Percentiles rank a stretch among this genome's conserved stretches.
These are phyloP conservation scores for Aspergillus jensenii DNA, from an alignment of 2,329 filamentous ascomycete genomes.

Conservation along the genomic window DNA sequence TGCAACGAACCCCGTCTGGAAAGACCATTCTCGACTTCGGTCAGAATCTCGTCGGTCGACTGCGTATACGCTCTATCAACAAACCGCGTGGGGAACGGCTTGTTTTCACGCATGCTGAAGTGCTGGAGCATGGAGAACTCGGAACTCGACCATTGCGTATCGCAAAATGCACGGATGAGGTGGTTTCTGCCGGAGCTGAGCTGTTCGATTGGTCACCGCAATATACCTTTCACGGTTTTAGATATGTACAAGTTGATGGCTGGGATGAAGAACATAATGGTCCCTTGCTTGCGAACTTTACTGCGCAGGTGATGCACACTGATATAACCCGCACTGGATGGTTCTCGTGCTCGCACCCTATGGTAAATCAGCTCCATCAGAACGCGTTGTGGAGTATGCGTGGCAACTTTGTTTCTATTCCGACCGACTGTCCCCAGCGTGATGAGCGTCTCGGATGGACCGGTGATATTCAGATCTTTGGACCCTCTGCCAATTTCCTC, in stretches of 20 bases:
- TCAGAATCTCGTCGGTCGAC: constrained; percentile 57
- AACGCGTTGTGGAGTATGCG: constrained; percentile 60
- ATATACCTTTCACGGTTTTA: constrained; percentile 57
- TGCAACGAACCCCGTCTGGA: constrained; percentile 40
- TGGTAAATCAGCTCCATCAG: constrained; percentile 55
- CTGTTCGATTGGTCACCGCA: constrained; percentile 43
- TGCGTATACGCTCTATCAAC: constrained; percentile 36
- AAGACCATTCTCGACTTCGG: constrained; percentile 58
- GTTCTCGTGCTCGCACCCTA: constrained; percentile 53
- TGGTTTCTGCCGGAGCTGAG: constrained; percentile 34
- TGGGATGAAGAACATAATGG: constrained; percentile 16
- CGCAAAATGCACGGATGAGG: constrained; percentile 45
- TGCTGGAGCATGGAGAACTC: constrained; percentile 51
- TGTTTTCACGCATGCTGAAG: constrained; percentile 55
- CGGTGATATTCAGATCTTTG: constrained; percentile 53
- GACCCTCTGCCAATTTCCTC: constrained; percentile 53
- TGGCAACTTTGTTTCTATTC: constrained; percentile 59
- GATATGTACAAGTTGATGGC: constrained; percentile 45
- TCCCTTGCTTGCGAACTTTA: constrained; percentile 20
- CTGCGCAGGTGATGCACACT: constrained; percentile 50
- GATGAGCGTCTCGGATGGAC: constrained; percentile 59
- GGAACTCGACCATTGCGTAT: constrained; percentile 44
- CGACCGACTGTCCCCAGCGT: constrained; percentile 59
- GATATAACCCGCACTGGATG: constrained; percentile 53
- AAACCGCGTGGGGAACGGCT: constrained; percentile 14